Percentiles rank a stretch among this genome's conserved stretches.
phyloP scores from a whole-genome alignment of 1,139 yeast species.

The Nakaseomyces bracarensis region DNA sequence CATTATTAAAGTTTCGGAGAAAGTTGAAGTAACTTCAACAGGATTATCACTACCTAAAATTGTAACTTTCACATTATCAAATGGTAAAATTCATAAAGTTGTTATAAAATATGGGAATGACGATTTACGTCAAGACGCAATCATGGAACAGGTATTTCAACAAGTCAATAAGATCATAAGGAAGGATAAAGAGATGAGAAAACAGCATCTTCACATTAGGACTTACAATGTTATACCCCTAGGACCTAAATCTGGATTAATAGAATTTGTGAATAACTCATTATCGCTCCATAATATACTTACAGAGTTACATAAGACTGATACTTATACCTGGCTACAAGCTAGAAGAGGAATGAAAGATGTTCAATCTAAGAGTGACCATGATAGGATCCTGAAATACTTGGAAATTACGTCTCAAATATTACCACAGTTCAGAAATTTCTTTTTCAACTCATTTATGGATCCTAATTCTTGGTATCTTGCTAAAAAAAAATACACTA shows the following conservation, averaged over 20 bases:
- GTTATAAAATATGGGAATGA: slow-evolving; percentile 81
- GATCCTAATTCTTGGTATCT: slow-evolving; percentile 67
- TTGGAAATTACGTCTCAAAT: slow-evolving; percentile 43
- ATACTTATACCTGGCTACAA: slow-evolving; percentile 41
- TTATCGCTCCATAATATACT: slow-evolving; percentile 62
- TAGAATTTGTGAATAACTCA: slow-evolving; percentile 82
- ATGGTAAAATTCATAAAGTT: slow-evolving; percentile 51
- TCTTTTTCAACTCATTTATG: slow-evolving; percentile 61
- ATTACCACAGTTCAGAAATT: slow-evolving; percentile 59
- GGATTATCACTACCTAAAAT: slow-evolving; percentile 89
- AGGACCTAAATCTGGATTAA: slow-evolving; percentile 79
- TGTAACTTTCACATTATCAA: slow-evolving; percentile 43
- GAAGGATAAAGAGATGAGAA: slow-evolving; percentile 49
- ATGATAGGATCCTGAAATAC: slow-evolving; percentile 45
- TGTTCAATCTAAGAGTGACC: slow-evolving; percentile 41
- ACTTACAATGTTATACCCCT: slow-evolving; percentile 88
- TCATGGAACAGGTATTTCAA: slow-evolving; percentile 93
- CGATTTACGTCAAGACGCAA: slow-evolving; percentile 89
- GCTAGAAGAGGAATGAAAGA: slow-evolving; percentile 63
- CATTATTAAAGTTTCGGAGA: slow-evolving; percentile 40
- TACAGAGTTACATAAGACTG: slow-evolving; percentile 48
- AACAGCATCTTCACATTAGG: slow-evolving; percentile 52
- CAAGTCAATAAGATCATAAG: slow-evolving; percentile 69
- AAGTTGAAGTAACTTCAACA: slow-evolving; percentile 55
- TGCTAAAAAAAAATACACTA: slow-evolving; percentile 56